These are phyloP conservation scores for Onygenales sp. DNA, from an alignment of 2,329 filamentous ascomycete species.

Conservation along the genomic window DNA sequence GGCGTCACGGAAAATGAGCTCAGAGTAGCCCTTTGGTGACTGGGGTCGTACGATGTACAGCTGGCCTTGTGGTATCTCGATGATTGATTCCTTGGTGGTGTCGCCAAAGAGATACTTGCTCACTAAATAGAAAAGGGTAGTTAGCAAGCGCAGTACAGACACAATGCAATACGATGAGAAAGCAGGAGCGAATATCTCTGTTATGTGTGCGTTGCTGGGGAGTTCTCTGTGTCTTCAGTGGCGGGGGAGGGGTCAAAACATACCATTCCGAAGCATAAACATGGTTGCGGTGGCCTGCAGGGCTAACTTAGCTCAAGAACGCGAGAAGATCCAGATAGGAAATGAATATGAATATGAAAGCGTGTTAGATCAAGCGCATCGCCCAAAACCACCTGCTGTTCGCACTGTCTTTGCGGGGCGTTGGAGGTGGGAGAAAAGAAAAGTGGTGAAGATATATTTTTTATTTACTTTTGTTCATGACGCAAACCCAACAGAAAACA, in stretches of 20 bases:
- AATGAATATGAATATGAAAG: not conserved
- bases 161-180: not conserved
- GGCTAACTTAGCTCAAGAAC: not conserved
- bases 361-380: not conserved
- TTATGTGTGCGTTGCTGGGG: constrained; percentile 11
- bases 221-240: constrained; percentile 12
- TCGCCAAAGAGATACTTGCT: constrained; percentile 90
- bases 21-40: constrained; percentile 94
- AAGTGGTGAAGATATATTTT: not conserved
- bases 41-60: constrained; percentile 93
- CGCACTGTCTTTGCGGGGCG: not conserved
- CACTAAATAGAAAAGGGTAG: constrained; percentile 45
- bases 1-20: constrained; percentile 97
- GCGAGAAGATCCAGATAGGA: not conserved
- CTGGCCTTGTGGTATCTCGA: constrained; percentile 90
- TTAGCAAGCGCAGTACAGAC: not conserved
- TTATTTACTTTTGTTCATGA: constrained; percentile 2
- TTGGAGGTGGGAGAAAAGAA: not conserved
- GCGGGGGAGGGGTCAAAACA: constrained; percentile 24
- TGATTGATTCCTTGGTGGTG: constrained; percentile 80
- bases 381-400: not conserved
- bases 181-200: not conserved
- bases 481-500: constrained; percentile 1
- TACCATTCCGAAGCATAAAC: constrained; percentile 50
- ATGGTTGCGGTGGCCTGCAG: constrained; percentile 26